Base-by-base conservation (phyloP, 129 eudicot genomes). In the Dittrichia graveolens region DNA sequence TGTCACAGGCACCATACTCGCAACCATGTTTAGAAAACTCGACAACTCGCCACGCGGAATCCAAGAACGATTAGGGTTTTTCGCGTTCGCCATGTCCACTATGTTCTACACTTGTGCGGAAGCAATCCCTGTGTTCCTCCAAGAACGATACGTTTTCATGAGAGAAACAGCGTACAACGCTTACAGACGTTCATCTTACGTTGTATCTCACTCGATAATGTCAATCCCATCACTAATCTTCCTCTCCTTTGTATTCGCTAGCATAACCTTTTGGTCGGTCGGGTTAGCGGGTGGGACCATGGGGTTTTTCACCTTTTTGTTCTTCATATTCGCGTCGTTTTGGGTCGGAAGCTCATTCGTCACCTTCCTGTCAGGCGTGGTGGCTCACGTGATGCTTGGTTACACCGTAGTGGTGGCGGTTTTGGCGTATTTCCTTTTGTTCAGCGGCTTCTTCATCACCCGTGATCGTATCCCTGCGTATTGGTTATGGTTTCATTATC, bases 321-420 rank as follows among this genome's bases (percentile, higher is more conserved):
- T 81, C 38, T 83, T 93, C 87, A 75, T 87, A 8, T 52, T 89
- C 8, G 98, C 98, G 13, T 82, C 98, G 0, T 93, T 93, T 60
- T 93, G 98, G 98, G 96, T 95, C 4, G 98, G 98, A 16, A 88
- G 86, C 77, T 93, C 98, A 4, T 93, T 93, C 38, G 98, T 93
- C 47, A 93, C 98, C 0, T 93, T 93, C 73, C 81, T 89, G 8
- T 93, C 98, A 0, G 98, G 98, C 0, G 81, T 93, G 3, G 88
- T 93, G 56, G 62, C 85, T 15, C 84, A 93, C 55, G 85, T 83
- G 3, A 93, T 93, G 98, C 83, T 89, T 48, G 96, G 88, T 7
- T 93, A 81, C 87, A 93, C 90, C 0, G 89, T 93, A 0, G 98
- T 93, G 1, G 96, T 93, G 0, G 88, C 98, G 1, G 77, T 87